Evolutionary conservation across 805 yeast genomes (phyloP), one percentile per base, ranked within the genome.

Genomic region (Zygoascus flipseniorum): DNA sequence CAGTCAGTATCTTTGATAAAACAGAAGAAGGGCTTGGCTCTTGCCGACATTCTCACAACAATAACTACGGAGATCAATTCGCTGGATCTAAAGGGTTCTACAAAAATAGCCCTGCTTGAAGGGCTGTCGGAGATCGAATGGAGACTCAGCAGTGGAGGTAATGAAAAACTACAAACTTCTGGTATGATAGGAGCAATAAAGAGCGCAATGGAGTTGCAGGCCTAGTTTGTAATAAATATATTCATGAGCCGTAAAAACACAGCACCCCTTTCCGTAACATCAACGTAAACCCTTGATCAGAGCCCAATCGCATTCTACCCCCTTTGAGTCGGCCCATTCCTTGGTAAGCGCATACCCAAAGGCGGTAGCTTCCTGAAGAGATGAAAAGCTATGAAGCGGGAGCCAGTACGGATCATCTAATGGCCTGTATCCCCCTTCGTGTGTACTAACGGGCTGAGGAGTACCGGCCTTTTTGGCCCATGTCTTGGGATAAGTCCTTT

Each of bases 131-230:
- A 92, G 54, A 80, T 93, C 23, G 99, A 93, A 70, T 92, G 90
- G 67, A 85, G 95, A 1, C 83, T 93, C 39, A 82, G 95, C 16
- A 83, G 81, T 66, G 99, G 99, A 9, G 97, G 98, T 1, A 86
- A 83, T 64, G 97, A 90, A 55, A 86, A 83, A 66, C 79, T 93
- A 32, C 97, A 92, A 65, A 79, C 88, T 45, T 86, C 93, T 63
- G 97, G 97, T 1, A 82, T 86, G 52, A 84, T 93, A 52, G 97
- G 96, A 0, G 88, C 84, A 6, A 81, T 93, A 35, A 90, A 89
- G 67, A 71, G 71, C 14, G 83, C 87, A 0, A 68, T 84, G 70
- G 85, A 81, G 58, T 54, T 68, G 49, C 74, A 75, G 59, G 71
- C 65, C 3, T 23, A 13, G 44, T 11, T 5, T 5, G 43, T 10